Evolutionary conservation across 2,329 filamentous ascomycete genomes (phyloP).

Genomic region (Dactylellina sp.): DNA sequence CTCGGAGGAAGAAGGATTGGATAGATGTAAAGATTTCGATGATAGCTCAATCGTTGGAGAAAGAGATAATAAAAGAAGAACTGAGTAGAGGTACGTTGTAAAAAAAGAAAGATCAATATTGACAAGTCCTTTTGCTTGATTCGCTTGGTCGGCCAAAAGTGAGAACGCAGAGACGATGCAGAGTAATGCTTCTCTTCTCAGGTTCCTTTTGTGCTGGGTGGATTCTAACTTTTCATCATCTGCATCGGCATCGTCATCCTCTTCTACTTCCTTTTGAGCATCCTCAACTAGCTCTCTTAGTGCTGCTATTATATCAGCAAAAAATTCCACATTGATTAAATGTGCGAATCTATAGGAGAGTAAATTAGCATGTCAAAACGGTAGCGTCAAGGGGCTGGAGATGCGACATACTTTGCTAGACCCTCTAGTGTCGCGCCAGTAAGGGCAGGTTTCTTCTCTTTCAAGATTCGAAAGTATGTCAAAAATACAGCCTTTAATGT

Average conservation of each 20-base stretch:
- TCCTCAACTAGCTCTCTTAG: slow-evolving; percentile 90
- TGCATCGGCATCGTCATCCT: slow-evolving; percentile 69
- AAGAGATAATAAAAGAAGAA: slow-evolving; percentile 80
- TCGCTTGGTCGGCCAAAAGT: slow-evolving; percentile 91
- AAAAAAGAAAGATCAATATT: slow-evolving; percentile 96
- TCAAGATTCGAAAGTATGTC: slow-evolving; percentile 93
- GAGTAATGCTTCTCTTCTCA: slow-evolving; percentile 86
- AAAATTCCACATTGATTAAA: slow-evolving; percentile 99
- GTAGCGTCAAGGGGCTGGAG: neutral
- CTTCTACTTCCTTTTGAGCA: slow-evolving; percentile 69
- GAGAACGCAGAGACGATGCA: slow-evolving; percentile 97
- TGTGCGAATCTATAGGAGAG: slow-evolving; percentile 79
- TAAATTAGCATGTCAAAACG: slow-evolving; percentile 2
- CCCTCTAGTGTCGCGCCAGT: slow-evolving; percentile 99
- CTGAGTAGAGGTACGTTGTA: slow-evolving; percentile 90
- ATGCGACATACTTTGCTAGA: slow-evolving; percentile 69
- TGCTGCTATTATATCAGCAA: slow-evolving; percentile 93
- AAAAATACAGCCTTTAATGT: slow-evolving; percentile 96
- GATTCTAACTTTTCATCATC: slow-evolving; percentile 65
- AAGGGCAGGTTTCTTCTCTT: slow-evolving; percentile 80
- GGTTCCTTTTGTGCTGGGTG: slow-evolving; percentile 70
- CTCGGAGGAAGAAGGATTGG: slow-evolving; percentile 70
- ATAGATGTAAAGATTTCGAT: slow-evolving; percentile 78
- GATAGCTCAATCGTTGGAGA: slow-evolving; percentile 87
- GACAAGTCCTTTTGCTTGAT: slow-evolving; percentile 82